Evolutionary conservation across 2,329 filamentous ascomycete species (phyloP), one percentile per base, ranked within the genome.

Genomic region (Bimuria novae-zelandiae): DNA sequence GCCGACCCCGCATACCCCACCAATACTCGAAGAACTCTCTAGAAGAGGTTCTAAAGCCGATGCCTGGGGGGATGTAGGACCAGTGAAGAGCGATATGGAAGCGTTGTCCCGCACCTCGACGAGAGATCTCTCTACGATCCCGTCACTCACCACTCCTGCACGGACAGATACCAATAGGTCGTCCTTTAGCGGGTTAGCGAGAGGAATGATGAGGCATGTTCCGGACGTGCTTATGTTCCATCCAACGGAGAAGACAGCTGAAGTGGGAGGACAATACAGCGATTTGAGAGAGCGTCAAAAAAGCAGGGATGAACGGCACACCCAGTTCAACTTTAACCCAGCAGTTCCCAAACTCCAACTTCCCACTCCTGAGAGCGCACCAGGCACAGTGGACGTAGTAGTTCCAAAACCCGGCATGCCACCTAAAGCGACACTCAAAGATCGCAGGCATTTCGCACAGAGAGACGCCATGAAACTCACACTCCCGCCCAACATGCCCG

Each of bases 171-270:
- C 62, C 4, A 52, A 49, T 3, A 58, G 52, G 1, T 67, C 65
- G 1, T 67, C 69, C 1, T 55, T 70, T 3, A 56, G 60, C 11
- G 63, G 60, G 11, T 55, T 74, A 43, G 64, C 64, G 12, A 60
- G 57, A 33, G 61, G 62, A 12, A 42, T 68, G 14, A 57, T 54
- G 16, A 61, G 57, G 23, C 60, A 57, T 36, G 53, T 65, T 0
- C 63, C 65, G 3, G 63, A 70, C 35, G 48, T 69, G 51, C 62
- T 56, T 7, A 64, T 63, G 44, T 59, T 63, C 7, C 21, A 51
- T 19, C n/a, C 52, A 1, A 10, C 37, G 14, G 55, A 55, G 23
- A 53, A 23, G 23, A 40, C 40, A 14, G 19, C 40, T 14, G 52
- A 29, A 4, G 23, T 3, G 1, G 37, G 12, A 48, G 29, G 46